phyloP scores from a whole-genome alignment of 1,284 basidiomycete species.

The Marasmius fiardii region DNA sequence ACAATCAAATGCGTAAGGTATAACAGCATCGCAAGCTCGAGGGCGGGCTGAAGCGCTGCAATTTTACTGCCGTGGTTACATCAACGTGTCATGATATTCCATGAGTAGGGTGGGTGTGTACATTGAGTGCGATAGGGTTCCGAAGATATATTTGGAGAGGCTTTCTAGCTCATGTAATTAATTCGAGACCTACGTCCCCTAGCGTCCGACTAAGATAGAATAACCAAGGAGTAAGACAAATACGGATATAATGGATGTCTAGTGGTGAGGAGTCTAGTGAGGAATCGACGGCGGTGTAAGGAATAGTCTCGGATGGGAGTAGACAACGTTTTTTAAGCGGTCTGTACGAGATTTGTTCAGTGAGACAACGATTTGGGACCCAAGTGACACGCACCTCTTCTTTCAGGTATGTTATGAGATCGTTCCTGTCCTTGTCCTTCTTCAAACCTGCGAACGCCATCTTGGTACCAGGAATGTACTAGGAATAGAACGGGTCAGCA shows the following conservation, averaged over 20 bases:
- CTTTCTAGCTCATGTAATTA: too few species aligned
- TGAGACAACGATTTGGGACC: not conserved
- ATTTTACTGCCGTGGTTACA: too few species aligned
- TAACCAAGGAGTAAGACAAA: not conserved
- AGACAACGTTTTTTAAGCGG: not conserved
- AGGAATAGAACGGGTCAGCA: constrained; percentile 5
- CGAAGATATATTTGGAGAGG: too few species aligned
- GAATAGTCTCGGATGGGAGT: not conserved
- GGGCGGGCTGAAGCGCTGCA: too few species aligned
- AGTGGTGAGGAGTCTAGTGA: not conserved
- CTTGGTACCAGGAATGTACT: constrained; percentile 96
- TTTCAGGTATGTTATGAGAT: constrained; percentile 81
- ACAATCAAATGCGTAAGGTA: too few species aligned
- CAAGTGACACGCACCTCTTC: constrained; percentile 48
- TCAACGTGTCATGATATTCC: too few species aligned
- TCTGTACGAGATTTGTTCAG: not conserved
- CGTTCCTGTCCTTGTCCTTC: constrained; percentile 95
- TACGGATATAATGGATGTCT: not conserved
- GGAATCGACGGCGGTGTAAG: not conserved
- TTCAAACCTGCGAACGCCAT: constrained; percentile 98
- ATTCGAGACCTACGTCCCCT: not conserved
- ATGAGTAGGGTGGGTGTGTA: too few species aligned
- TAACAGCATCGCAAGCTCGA: too few species aligned
- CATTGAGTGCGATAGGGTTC: too few species aligned
- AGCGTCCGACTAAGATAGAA: not conserved